These are phyloP conservation scores for Torulaspora gathmanii DNA, from an alignment of 805 yeast species.

Conservation along the genomic window DNA sequence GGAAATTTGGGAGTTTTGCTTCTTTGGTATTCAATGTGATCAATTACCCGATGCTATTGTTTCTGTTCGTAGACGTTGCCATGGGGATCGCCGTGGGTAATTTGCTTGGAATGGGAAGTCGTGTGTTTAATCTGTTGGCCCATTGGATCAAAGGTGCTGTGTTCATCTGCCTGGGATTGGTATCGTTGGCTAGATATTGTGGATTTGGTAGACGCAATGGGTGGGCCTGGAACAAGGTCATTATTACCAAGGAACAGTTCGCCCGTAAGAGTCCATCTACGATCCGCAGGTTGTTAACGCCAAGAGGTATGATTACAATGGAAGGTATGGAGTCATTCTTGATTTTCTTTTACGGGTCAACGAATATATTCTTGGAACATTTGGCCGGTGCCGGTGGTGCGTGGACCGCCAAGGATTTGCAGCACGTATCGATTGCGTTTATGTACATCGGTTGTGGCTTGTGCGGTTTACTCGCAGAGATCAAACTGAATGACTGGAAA, in stretches of 20 bases:
- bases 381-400: constrained; percentile 70
- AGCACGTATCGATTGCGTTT: constrained; percentile 86
- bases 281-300: constrained; percentile 30
- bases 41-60: constrained; percentile 63
- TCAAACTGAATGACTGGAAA: constrained; percentile 60
- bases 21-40: constrained; percentile 44
- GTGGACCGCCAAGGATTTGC: constrained; percentile 88
- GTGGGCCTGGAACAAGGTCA: constrained; percentile 82
- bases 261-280: constrained; percentile 14
- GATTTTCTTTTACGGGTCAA: constrained; percentile 81
- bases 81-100: constrained; percentile 60
- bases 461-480: constrained; percentile 81
- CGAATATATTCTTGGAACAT: constrained; percentile 89
- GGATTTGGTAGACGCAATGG: constrained; percentile 76
- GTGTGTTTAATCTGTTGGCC: constrained; percentile 79
- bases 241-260: constrained; percentile 17
- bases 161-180: constrained; percentile 67
- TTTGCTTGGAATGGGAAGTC: constrained; percentile 58
- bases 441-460: constrained; percentile 89
- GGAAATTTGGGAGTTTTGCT: constrained; percentile 25
- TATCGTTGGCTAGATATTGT: constrained; percentile 80
- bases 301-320: constrained; percentile 60
- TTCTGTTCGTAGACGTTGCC: constrained; percentile 51
- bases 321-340: constrained; percentile 77
- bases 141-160: constrained; percentile 97